Evolutionary conservation across 345 rosid species (phyloP), one percentile per base, ranked within the genome.

Genomic region (Camelina neglecta): DNA sequence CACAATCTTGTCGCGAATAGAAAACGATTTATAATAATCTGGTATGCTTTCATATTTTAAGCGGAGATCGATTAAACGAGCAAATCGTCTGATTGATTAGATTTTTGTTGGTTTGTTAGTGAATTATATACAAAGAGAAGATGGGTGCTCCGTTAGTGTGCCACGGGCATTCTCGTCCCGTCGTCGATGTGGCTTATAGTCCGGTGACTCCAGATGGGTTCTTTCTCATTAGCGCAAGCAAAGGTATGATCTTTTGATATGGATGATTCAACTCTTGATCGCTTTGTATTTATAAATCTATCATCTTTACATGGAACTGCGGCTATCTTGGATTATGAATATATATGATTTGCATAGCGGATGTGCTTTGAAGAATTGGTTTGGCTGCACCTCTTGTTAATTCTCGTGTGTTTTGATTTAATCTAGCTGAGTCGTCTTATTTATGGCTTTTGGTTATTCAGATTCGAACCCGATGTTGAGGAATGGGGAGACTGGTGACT

Each of bases 401-500:
- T 8, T 41, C 11, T 23, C 29, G 10, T 60, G 31, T 38, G 48
- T 13, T 29, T 66, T 49, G 44, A 33, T 68, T 24, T 36, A 10
- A 11, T 45, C 0, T 50, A 29, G 48, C 42, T 61, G 51, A 69
- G 5, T 10, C 1, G 2, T 59, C 29, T 75, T 26, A 1, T 11
- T 75, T 26, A 1, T 11, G 16, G 21, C 54, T 49, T 65, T 18
- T 85, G 73, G 73, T 36, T 69, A 13, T 73, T 62, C 78, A 96
- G 99, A 96, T 86, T 89, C 97, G 58, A 93, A 81, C 55, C 99
- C 98, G 29, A 93, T 96, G 99, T 73, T 96, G 85, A 91, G 99
- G 82, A 96, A 96, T 81, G 99, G 98, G 67, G 99, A 96, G 88
- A 96, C 97, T 62, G 99, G 98, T 67, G 99, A 96, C 50, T 96